These are phyloP conservation scores for Sanghuangporus weigelae DNA, from an alignment of 1,284 basidiomycete genomes.

Conservation along the genomic window DNA sequence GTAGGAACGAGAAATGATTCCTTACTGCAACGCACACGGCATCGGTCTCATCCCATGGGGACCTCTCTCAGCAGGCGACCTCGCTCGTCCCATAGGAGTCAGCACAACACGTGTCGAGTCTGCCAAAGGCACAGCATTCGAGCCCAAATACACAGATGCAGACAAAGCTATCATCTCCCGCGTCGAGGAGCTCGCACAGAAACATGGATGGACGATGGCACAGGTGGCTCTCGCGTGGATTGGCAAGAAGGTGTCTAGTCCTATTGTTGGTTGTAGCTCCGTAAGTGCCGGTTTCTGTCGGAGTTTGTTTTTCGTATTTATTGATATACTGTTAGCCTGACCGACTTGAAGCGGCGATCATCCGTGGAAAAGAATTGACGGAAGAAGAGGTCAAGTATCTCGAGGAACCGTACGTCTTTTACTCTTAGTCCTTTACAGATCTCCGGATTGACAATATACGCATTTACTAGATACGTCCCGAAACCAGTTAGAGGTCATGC, in stretches of 20 bases:
- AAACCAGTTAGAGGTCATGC: constrained; percentile 3
- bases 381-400: constrained; percentile 23
- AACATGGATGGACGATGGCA: constrained; percentile 25
- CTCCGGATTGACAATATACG: not conserved
- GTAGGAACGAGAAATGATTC: constrained; percentile 43
- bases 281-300: not conserved
- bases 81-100: constrained; percentile 33
- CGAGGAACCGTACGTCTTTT: constrained; percentile 19
- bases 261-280: constrained; percentile 24
- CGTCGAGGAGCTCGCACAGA: constrained; percentile 28
- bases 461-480: not conserved
- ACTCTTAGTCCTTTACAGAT: not conserved
- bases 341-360: constrained; percentile 15
- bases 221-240: constrained; percentile 29
- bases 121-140: constrained; percentile 26
- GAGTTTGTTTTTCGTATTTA: not conserved
- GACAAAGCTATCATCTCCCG: constrained; percentile 26
- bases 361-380: constrained; percentile 16
- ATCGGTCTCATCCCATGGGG: constrained; percentile 41
- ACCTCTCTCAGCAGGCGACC: constrained; percentile 34
- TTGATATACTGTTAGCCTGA: constrained; percentile 4
- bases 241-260: constrained; percentile 23
- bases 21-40: constrained; percentile 41
- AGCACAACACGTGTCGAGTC: constrained; percentile 24
- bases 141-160: constrained; percentile 25